These are phyloP conservation scores for Fusarium hainanense DNA, from an alignment of 2,329 filamentous ascomycete species.

Conservation along the genomic window DNA sequence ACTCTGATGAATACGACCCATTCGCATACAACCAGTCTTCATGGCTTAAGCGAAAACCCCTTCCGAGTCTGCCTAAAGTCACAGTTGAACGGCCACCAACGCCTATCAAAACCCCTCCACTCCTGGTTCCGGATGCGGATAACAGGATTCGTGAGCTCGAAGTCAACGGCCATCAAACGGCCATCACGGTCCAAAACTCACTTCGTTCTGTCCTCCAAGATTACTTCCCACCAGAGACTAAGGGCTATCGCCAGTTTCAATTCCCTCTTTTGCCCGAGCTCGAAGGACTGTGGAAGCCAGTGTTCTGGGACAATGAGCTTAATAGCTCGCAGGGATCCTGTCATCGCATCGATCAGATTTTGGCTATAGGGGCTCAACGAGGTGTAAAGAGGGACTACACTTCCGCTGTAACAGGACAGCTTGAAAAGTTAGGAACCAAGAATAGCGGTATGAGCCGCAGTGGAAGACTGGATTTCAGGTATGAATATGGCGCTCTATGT, in stretches of 20 bases:
- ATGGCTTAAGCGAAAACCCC: slow-evolving; percentile 41
- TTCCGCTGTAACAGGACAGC: slow-evolving; percentile 59
- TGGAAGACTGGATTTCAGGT: slow-evolving; percentile 70
- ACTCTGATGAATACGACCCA: slow-evolving; percentile 59
- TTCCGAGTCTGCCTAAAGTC: slow-evolving; percentile 37
- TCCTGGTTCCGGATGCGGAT: slow-evolving; percentile 46
- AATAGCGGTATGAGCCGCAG: slow-evolving; percentile 62
- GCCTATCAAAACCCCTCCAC: slow-evolving; percentile 57
- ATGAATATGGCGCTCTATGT: slow-evolving; percentile 33
- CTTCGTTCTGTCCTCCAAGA: slow-evolving; percentile 63
- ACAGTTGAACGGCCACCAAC: slow-evolving; percentile 54
- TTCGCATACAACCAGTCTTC: slow-evolving; percentile 53
- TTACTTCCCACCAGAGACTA: slow-evolving; percentile 61
- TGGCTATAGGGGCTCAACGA: slow-evolving; percentile 68
- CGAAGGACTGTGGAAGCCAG: slow-evolving; percentile 63
- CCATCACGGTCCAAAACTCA: slow-evolving; percentile 67
- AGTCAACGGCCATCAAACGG: slow-evolving; percentile 56
- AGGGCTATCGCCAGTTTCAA: slow-evolving; percentile 60
- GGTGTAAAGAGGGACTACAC: slow-evolving; percentile 64
- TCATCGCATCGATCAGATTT: slow-evolving; percentile 65
- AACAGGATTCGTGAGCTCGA: slow-evolving; percentile 60
- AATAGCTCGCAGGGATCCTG: slow-evolving; percentile 48
- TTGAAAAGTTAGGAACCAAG: slow-evolving; percentile 67
- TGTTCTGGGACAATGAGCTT: slow-evolving; percentile 56
- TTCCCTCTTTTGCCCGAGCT: slow-evolving; percentile 61